Evolutionary conservation across 441 rosid species (phyloP), one percentile per base, ranked within the genome.

Genomic region (Euphorbia celastroides): DNA sequence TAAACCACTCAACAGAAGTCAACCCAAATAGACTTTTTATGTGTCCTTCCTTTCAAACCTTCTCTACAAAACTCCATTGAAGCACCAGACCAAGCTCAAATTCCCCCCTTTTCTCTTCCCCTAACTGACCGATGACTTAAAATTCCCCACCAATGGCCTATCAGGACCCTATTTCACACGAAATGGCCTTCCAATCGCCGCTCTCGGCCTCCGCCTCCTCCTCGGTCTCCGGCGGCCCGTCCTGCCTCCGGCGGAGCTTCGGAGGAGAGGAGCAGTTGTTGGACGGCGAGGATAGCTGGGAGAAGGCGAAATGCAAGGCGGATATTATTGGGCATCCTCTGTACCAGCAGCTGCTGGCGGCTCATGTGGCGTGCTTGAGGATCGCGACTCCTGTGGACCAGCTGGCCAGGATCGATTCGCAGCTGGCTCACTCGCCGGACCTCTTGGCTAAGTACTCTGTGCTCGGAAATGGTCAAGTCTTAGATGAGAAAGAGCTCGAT

Each of bases 381-480:
- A 89, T 89, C 34, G 99, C 99, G 0, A 94, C 99, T 61, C 99
- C 99, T 48, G 99, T 94, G 8, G 99, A 92, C 80, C 99, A 94
- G 80, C 64, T 94, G 56, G 94, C 99, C 13, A 84, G 97, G 79
- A 94, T 94, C 66, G 99, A 92, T 69, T 81, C 98, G 1, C 99
- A 94, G 82, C 82, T 94, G 36, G 91, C 91, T 28, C 96, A 89
- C 89, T 89, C 98, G 27, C 96, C 84, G 80, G 78, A 89, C 58
- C 94, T 94, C 51, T 84, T 89, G 28, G 83, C 89, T 8, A 94
- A 94, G 82, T 94, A 92, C 83, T 89, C 99, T 8, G 79, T 84
- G 46, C 79, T 82, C 25, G 84, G 76, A 17, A 73, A 66, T 42
- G 88, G 84, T 60, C 70, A 84, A 63, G 85, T 81, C 66, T 73